Conservation (phyloP, 164 flowering plant species). For the Dillenia suffruticosa region DNA sequence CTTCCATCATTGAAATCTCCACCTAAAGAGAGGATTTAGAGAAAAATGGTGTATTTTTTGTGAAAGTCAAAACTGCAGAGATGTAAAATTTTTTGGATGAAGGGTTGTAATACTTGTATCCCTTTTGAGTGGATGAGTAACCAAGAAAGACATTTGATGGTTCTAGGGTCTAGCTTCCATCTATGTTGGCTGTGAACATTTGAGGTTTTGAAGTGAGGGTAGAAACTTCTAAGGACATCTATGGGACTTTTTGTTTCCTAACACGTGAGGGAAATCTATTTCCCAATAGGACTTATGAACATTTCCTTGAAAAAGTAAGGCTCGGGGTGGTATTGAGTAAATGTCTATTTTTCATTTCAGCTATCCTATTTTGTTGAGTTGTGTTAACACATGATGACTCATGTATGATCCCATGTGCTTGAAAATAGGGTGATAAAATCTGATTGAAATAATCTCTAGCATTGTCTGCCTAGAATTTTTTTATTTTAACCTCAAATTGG, state of each 20-base stretch:
- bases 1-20: not conserved
- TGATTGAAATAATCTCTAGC: no score
- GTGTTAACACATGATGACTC: no score
- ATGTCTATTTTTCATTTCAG: no score
- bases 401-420: no score
- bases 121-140: not conserved
- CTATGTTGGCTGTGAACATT: constrained; percentile 1
- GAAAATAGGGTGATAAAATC: no score
- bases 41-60: not conserved
- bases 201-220: constrained; percentile 1
- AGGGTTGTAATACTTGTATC: not conserved
- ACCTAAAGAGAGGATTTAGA: not conserved
- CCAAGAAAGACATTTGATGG: constrained; percentile 6
- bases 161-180: constrained; percentile 3
- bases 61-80: not conserved
- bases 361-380: no score
- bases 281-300: no score
- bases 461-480: no score
- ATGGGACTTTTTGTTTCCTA: not conserved
- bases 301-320: no score
- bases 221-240: not conserved
- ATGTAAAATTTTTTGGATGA: not conserved
- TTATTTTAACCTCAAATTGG: no score
- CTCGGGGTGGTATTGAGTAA: no score
- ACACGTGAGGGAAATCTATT: no score